A percentile compares a stretch with the other conserved stretches of the same genome.
Conservation (phyloP, 2,329 filamentous ascomycete genomes). For the Hysterium pulicare region DNA sequence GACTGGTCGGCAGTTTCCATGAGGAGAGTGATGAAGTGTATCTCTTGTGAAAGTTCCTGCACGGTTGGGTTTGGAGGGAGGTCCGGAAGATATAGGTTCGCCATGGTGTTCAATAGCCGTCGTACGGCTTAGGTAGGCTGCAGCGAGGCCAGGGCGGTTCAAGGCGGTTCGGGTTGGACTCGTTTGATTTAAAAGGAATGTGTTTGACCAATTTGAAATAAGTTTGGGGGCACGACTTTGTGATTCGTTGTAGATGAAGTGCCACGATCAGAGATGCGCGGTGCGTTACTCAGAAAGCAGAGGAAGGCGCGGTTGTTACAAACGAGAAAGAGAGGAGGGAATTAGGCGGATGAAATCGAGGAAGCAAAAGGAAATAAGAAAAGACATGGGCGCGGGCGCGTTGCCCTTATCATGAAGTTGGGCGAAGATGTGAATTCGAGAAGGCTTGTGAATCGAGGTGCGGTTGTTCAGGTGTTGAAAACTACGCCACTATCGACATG, state of each 20-base stretch:
- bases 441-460: neutral
- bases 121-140: neutral
- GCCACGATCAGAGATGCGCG: neutral
- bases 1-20: conserved; percentile 4
- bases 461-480: neutral
- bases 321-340: neutral
- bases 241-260: neutral
- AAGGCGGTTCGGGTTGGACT: neutral
- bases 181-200: too few species aligned
- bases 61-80: neutral
- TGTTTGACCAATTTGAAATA: too few species aligned
- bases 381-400: neutral
- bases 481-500: neutral
- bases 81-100: neutral
- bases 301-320: neutral
- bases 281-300: neutral
- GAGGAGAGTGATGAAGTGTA: conserved; percentile 5
- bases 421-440: neutral
- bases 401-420: neutral
- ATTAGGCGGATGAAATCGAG: neutral
- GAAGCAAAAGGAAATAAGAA: neutral
- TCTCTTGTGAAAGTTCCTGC: conserved; percentile 1
- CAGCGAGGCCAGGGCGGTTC: neutral
- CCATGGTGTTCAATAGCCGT: too few species aligned
- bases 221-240: too few species aligned